Evolutionary conservation across 2,329 filamentous ascomycete genomes (phyloP).

Genomic region (Cladosporium sp.): DNA sequence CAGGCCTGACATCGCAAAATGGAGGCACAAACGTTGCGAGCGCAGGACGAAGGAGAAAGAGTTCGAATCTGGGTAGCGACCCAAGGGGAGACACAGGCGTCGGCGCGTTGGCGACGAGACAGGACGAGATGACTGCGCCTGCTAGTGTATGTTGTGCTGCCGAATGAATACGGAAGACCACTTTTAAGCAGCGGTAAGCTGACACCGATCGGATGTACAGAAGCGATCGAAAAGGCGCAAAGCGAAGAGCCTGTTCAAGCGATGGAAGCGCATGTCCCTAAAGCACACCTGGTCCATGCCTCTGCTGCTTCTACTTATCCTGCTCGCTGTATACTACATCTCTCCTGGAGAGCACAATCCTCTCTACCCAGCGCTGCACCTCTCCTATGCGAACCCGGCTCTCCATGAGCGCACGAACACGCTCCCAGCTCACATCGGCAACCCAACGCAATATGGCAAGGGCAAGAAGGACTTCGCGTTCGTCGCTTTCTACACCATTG

Average conservation of each 20-base stretch:
- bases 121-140: conserved; percentile 15
- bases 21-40: background rate
- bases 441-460: conserved; percentile 73
- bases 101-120: conserved; percentile 50
- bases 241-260: conserved; percentile 45
- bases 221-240: conserved; percentile 49
- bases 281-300: conserved; percentile 67
- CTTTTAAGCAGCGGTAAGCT: conserved; percentile 19
- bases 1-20: conserved; percentile 5
- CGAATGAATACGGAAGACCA: conserved; percentile 10
- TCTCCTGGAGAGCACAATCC: conserved; percentile 79
- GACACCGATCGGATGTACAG: conserved; percentile 30
- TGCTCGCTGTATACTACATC: conserved; percentile 69
- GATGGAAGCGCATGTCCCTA: conserved; percentile 48
- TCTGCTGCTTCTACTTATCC: conserved; percentile 63
- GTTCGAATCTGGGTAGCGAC: conserved; percentile 50
- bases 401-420: conserved; percentile 35
- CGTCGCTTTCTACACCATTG: conserved; percentile 83
- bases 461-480: conserved; percentile 84
- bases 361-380: conserved; percentile 78
- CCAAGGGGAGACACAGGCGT: conserved; percentile 55
- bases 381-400: conserved; percentile 71
- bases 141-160: conserved; percentile 11
- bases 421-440: conserved; percentile 47
- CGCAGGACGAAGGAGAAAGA: conserved; percentile 21